phyloP scores from a whole-genome alignment of 176 grass and related monocot species.

The Melocanna baccifera region DNA sequence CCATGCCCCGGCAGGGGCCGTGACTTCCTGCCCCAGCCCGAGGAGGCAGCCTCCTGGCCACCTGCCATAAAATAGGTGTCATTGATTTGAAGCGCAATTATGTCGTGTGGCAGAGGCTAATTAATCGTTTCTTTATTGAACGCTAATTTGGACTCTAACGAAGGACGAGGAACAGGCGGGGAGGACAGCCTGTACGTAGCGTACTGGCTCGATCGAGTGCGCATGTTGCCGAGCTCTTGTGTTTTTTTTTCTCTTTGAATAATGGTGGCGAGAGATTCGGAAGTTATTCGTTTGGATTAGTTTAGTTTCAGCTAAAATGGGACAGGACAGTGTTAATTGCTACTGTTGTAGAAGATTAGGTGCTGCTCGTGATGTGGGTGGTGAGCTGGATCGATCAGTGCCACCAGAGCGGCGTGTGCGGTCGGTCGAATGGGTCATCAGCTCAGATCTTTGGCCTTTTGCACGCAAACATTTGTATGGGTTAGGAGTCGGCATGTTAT shows the following conservation, averaged over 20 bases:
- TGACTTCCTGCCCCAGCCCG: constrained; percentile 41
- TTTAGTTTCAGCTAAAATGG: not conserved
- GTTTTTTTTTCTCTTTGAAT: not conserved
- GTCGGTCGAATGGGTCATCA: not conserved
- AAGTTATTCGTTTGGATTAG: not conserved
- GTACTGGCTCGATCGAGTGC: not conserved
- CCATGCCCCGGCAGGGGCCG: not conserved
- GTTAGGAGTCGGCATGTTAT: not conserved
- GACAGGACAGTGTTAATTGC: not conserved
- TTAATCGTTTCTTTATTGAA: constrained; percentile 29
- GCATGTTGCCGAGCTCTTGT: not conserved
- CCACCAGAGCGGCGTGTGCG: not conserved
- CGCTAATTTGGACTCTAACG: constrained; percentile 29
- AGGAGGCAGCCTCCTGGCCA: constrained; percentile 44
- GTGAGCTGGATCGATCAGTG: not conserved
- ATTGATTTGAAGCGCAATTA: not conserved
- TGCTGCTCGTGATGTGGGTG: not conserved
- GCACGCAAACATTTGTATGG: not conserved
- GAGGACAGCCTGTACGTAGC: constrained; percentile 8
- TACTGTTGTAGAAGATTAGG: not conserved
- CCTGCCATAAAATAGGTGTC: not conserved
- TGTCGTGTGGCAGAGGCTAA: not conserved
- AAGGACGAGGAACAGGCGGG: not conserved
- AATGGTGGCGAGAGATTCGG: not conserved
- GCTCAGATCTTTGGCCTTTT: not conserved